A percentile compares a stretch with the other conserved stretches of the same genome.
Evolutionary conservation across 768 basidiomycete species (phyloP).

Genomic region (Goffeauzyma gilvescens): DNA sequence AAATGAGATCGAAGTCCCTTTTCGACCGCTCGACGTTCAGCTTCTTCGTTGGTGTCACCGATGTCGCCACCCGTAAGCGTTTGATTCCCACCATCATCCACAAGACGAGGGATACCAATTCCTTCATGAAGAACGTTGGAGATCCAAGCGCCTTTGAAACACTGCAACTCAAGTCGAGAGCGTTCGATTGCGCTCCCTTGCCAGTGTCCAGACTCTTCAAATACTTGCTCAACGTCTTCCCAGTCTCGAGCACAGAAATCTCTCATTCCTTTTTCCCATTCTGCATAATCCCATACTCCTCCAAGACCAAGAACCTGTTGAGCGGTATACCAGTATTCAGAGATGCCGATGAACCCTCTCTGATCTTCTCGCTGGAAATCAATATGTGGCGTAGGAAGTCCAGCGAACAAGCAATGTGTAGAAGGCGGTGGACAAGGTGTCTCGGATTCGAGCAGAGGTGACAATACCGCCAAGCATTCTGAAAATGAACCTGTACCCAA

Average conservation of each 20-base stretch:
- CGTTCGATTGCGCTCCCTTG: slow-evolving; percentile 47
- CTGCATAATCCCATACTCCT: slow-evolving; percentile 84
- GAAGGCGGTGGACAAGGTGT: slow-evolving; percentile 45
- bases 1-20: slow-evolving; percentile 64
- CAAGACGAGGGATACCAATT: slow-evolving; percentile 76
- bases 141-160: slow-evolving; percentile 98
- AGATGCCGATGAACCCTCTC: slow-evolving; percentile 69
- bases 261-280: slow-evolving; percentile 82
- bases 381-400: slow-evolving; percentile 78
- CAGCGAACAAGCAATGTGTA: slow-evolving; percentile 77
- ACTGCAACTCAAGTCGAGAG: slow-evolving; percentile 81
- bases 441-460: slow-evolving; percentile 63
- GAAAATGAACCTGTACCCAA: slow-evolving; percentile 80
- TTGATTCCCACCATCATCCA: slow-evolving; percentile 63
- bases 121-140: slow-evolving; percentile 91
- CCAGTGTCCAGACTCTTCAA: slow-evolving; percentile 39
- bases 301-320: slow-evolving; percentile 91
- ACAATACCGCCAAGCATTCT: slow-evolving; percentile 52
- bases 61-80: slow-evolving; percentile 39
- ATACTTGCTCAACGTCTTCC: slow-evolving; percentile 51
- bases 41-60: slow-evolving; percentile 39
- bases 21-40: slow-evolving; percentile 52
- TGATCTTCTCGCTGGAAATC: slow-evolving; percentile 51
- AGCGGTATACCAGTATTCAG: slow-evolving; percentile 98
- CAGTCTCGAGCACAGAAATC: slow-evolving; percentile 67